These are phyloP conservation scores for Pythium dissimile DNA, from an alignment of 352 stramenopile genomes.

Conservation along the genomic window DNA sequence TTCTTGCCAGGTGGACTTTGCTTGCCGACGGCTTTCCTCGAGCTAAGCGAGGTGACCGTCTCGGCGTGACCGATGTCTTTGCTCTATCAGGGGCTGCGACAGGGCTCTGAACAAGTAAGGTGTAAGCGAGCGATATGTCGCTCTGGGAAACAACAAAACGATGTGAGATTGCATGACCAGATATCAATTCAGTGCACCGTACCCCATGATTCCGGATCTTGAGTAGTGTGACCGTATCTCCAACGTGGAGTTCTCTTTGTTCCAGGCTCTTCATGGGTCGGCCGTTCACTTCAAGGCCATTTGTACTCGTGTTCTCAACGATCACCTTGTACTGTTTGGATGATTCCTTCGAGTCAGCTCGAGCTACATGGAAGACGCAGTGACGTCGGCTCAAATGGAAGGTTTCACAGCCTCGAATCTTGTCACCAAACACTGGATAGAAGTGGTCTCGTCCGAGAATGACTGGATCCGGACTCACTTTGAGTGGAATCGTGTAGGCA, in stretches of 20 bases:
- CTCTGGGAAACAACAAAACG: slow-evolving; percentile 34
- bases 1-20: slow-evolving; percentile 5
- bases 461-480: slow-evolving; percentile 23
- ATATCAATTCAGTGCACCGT: no score
- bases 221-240: slow-evolving; percentile 57
- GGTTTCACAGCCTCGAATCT: slow-evolving; percentile 49
- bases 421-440: slow-evolving; percentile 62
- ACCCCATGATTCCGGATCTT: slow-evolving; percentile 46
- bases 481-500: slow-evolving; percentile 41
- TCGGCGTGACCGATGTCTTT: not conserved
- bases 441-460: slow-evolving; percentile 52
- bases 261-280: slow-evolving; percentile 44
- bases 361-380: slow-evolving; percentile 59
- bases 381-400: slow-evolving; percentile 58
- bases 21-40: not conserved
- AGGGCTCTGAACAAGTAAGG: not conserved
- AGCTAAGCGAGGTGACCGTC: slow-evolving; percentile 10
- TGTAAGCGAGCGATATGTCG: slow-evolving; percentile 29
- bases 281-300: slow-evolving; percentile 62
- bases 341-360: slow-evolving; percentile 20
- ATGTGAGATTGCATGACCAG: no score
- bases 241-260: slow-evolving; percentile 37
- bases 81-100: not conserved
- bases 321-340: slow-evolving; percentile 37
- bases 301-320: slow-evolving; percentile 74